Evolutionary conservation across 257 asterid genomes (phyloP), one percentile per base, ranked within the genome.

Genomic region (Fraxinus americana): DNA sequence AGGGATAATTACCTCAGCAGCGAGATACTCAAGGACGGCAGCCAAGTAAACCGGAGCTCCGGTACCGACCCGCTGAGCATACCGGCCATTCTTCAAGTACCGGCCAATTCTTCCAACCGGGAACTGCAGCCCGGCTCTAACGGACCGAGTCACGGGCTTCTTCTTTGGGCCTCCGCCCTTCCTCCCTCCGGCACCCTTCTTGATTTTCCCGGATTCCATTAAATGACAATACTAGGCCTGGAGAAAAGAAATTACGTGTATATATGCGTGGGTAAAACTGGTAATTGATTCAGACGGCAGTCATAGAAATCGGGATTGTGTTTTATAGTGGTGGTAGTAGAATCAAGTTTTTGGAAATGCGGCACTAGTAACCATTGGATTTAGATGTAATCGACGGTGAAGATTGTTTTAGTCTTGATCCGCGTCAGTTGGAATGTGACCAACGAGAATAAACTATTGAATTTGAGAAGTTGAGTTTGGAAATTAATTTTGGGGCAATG

Each of bases 61-160:
- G 43, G 70, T 69, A 0, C 90, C 90, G 1, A 87, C 84, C 1
- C 90, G 74, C 70, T 82, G 82, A 21, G 87, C 86, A 5, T 87
- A 87, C 0, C 90, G 87, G 1, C 90, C 90, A 3, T 82, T 87
- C 82, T 87, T 87, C 25, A 87, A 43, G 77, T 80, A 87, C 29
- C 90, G 86, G 11, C 88, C 90, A 39, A 87, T 87, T 76, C 90
- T 82, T 1, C 90, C 90, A 1, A 87, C 90, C 0, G 90, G 90
- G 30, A 87, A 87, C 38, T 87, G 90, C 19, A 87, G 79, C 2
- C 90, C 90, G 65, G 88, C 90, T 76, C 83, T 82, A 34, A 85
- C 83, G 7, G 90, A 87, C 35, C 88, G 79, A n/a, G 87, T 32
- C 16, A 87, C 86, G 11, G 88, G 2, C 81, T 87, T 84, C 88